Conservation (phyloP, 2,329 filamentous ascomycete genomes). For the Didymella segeticola region DNA sequence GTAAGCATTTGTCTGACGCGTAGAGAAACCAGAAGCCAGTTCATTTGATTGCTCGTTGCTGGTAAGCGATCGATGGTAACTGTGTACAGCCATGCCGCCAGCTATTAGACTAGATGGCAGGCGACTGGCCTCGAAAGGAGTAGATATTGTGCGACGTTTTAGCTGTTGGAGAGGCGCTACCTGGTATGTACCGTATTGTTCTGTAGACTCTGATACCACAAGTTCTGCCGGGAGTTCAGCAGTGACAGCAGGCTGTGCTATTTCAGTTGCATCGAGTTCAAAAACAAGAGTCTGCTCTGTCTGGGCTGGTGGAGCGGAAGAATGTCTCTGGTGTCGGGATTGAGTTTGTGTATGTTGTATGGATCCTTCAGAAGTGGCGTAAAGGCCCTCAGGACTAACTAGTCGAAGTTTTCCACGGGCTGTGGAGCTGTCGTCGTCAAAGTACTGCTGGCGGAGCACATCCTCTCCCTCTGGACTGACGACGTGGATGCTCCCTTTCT, state of each 20-base stretch:
- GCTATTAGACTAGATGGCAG: slow-evolving; percentile 33
- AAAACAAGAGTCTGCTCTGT: slow-evolving; percentile 6
- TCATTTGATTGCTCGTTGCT: neutral
- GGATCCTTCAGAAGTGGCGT: neutral
- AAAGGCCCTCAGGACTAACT: neutral
- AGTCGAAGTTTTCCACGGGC: neutral
- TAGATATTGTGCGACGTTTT: slow-evolving; percentile 10
- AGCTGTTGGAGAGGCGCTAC: neutral
- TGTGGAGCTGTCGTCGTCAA: neutral
- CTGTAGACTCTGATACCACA: neutral
- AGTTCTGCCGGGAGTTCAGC: slow-evolving; percentile 29
- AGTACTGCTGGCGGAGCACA: neutral
- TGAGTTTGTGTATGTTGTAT: neutral
- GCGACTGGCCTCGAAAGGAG: neutral
- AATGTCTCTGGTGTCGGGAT: slow-evolving; percentile 9
- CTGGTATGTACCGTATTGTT: neutral
- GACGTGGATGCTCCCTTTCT: slow-evolving; percentile 2
- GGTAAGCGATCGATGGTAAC: neutral
- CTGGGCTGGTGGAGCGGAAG: slow-evolving; percentile 2
- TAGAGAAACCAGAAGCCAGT: neutral
- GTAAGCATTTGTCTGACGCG: slow-evolving; percentile 5
- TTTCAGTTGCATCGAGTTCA: slow-evolving; percentile 22
- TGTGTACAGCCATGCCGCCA: slow-evolving; percentile 19
- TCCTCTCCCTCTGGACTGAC: neutral
- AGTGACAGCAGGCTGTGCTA: slow-evolving; percentile 14